A percentile compares a stretch with the other conserved stretches of the same genome.
phyloP scores from a whole-genome alignment of 441 rosid species.

The Adansonia madagascariensis region DNA sequence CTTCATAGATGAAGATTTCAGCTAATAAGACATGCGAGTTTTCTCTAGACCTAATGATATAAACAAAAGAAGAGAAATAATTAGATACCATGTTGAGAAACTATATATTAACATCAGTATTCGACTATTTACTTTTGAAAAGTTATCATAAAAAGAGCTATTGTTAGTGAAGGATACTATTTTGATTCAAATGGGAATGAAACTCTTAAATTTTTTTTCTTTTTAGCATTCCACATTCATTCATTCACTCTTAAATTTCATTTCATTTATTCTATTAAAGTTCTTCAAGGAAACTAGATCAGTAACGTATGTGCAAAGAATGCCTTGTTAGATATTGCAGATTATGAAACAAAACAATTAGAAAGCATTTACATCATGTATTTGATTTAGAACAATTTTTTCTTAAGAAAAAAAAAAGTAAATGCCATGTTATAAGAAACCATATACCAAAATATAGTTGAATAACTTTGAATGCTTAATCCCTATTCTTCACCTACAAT shows the following conservation, averaged over 20 bases:
- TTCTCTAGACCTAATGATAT: constrained; percentile 10
- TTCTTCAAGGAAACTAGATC: neutral
- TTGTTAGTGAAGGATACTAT: neutral
- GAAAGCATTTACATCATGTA: neutral
- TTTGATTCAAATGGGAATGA: neutral
- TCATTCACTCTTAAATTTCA: neutral
- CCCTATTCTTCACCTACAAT: neutral
- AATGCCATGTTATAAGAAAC: neutral
- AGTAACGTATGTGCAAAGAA: neutral
- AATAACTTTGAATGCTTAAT: neutral
- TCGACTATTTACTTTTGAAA: neutral
- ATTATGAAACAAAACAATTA: neutral
- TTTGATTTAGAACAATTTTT: neutral
- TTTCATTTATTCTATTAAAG: neutral
- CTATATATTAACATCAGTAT: neutral
- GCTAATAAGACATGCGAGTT: neutral
- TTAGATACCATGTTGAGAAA: neutral
- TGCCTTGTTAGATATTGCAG: constrained; percentile 1
- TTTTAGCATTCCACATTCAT: neutral
- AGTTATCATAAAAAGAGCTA: neutral
- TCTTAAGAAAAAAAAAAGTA: neutral
- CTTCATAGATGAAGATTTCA: constrained; percentile 20
- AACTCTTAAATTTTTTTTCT: neutral
- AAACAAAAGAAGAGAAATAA: neutral
- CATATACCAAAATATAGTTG: neutral